Evolutionary conservation across 345 rosid species (phyloP).

Genomic region (Sisymbrium altissimum): DNA sequence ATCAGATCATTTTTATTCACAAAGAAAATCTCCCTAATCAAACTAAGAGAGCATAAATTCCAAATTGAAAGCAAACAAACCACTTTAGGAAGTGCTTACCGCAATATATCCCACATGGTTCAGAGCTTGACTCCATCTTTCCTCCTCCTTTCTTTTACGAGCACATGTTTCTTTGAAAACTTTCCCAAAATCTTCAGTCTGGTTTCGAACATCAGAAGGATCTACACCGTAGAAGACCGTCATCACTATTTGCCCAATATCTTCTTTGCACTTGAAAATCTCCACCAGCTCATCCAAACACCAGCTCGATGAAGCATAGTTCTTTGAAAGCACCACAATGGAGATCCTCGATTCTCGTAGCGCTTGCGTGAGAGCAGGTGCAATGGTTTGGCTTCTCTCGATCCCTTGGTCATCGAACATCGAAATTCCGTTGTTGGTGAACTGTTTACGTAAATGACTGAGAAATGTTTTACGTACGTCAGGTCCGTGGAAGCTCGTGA

Average conservation of each 20-base stretch:
- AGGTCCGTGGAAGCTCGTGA: not conserved
- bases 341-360: not conserved
- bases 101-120: not conserved
- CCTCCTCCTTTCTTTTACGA: not conserved
- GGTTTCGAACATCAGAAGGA: not conserved
- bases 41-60: too few species aligned
- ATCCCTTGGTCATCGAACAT: constrained; percentile 3
- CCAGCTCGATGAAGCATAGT: constrained; percentile 23
- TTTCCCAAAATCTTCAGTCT: not conserved
- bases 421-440: not conserved
- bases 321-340: not conserved
- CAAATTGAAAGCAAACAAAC: not conserved
- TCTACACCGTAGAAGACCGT: not conserved
- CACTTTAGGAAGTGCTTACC: not conserved
- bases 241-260: not conserved
- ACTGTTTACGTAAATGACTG: not conserved
- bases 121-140: not conserved
- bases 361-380: not conserved
- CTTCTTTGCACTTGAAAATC: not conserved
- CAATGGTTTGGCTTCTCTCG: not conserved
- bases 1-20: too few species aligned
- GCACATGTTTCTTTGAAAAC: not conserved
- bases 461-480: not conserved
- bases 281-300: constrained; percentile 20
- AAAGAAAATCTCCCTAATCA: too few species aligned